A percentile compares a stretch with the other conserved stretches of the same genome.
Evolutionary conservation across 2,329 filamentous ascomycete species (phyloP).

Genomic region (Cyclaneusma minus): DNA sequence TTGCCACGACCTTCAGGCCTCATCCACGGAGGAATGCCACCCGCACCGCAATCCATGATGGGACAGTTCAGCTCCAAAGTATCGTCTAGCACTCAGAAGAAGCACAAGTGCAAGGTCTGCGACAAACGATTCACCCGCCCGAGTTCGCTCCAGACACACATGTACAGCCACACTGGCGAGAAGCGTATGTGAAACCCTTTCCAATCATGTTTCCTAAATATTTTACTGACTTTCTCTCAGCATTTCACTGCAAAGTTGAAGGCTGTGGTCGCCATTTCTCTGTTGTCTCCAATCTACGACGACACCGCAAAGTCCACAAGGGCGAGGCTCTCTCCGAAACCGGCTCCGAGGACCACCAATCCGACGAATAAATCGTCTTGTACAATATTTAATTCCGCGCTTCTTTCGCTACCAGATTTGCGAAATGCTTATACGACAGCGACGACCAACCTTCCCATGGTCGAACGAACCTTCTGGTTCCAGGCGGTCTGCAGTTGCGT

Average conservation of each 20-base stretch:
- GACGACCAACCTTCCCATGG: too few species aligned
- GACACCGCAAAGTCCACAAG: conserved; percentile 94
- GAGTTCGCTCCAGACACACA: conserved; percentile 89
- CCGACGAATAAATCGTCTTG: conserved; percentile 25
- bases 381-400: conserved; percentile 1
- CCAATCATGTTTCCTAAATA: neutral
- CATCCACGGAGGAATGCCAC: conserved; percentile 47
- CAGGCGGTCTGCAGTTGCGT: too few species aligned
- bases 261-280: conserved; percentile 94
- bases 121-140: conserved; percentile 94
- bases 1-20: conserved; percentile 62
- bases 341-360: conserved; percentile 43
- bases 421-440: too few species aligned
- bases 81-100: conserved; percentile 91
- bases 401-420: too few species aligned
- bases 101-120: conserved; percentile 98
- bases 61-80: conserved; percentile 95
- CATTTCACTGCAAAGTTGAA: conserved; percentile 86
- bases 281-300: conserved; percentile 85
- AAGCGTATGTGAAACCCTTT: conserved; percentile 55
- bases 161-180: conserved; percentile 97
- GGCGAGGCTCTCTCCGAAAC: conserved; percentile 50
- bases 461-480: too few species aligned
- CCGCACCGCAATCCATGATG: conserved; percentile 95
- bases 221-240: conserved; percentile 28